Percentiles rank a stretch among this genome's conserved stretches.
Conservation (phyloP, 768 basidiomycete genomes). For the Xerocomellus intermedius region DNA sequence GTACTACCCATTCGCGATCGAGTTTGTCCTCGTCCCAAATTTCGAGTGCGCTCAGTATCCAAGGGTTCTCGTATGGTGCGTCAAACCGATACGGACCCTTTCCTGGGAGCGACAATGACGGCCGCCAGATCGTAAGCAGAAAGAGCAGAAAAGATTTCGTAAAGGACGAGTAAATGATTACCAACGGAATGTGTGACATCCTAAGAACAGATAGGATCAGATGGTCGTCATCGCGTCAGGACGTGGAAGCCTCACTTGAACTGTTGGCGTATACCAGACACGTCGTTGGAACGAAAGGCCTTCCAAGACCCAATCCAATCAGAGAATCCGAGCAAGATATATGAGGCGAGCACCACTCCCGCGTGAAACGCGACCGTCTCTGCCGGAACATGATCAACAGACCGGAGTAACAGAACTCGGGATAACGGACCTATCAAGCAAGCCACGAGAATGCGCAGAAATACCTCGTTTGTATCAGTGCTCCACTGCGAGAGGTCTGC, state of each 20-base stretch:
- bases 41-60: conserved; percentile 44
- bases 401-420: background rate
- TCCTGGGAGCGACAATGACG: conserved; percentile 32
- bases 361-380: conserved; percentile 76
- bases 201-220: conserved; percentile 33
- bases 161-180: conserved; percentile 78
- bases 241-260: conserved; percentile 46
- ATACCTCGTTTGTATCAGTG: conserved; percentile 44
- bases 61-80: conserved; percentile 32
- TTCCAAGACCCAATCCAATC: conserved; percentile 35
- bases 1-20: conserved; percentile 80
- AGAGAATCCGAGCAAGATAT: conserved; percentile 44
- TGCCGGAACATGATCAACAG: conserved; percentile 25
- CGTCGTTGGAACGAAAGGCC: conserved; percentile 12
- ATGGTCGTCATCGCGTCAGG: background rate
- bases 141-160: conserved; percentile 84
- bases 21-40: conserved; percentile 70
- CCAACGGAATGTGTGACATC: conserved; percentile 73
- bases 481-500: conserved; percentile 50
- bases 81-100: conserved; percentile 23
- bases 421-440: conserved; percentile 55
- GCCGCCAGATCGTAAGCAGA: conserved; percentile 77
- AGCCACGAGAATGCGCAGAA: conserved; percentile 61
- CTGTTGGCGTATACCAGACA: conserved; percentile 57
- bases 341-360: conserved; percentile 61